These are phyloP conservation scores for Dictyostelium firmibasis DNA, from an alignment of 78 protist species.

Conservation along the genomic window DNA sequence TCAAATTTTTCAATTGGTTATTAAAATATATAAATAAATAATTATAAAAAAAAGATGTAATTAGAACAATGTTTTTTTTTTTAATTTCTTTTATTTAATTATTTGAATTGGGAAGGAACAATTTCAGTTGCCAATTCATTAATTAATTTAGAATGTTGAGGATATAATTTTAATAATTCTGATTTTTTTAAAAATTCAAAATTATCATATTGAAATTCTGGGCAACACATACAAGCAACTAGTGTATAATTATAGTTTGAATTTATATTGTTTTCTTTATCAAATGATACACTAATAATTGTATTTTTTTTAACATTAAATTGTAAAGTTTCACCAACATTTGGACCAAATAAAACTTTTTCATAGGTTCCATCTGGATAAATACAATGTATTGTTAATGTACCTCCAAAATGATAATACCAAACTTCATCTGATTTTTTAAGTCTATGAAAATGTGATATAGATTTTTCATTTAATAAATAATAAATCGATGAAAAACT, in stretches of 20 bases:
- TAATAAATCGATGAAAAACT: neutral
- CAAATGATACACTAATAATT: neutral
- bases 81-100: too few species aligned
- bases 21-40: neutral
- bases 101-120: neutral
- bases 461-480: neutral
- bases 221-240: neutral
- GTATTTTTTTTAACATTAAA: neutral
- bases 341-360: neutral
- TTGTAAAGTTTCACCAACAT: neutral
- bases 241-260: neutral
- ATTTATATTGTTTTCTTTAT: neutral
- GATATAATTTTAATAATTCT: neutral
- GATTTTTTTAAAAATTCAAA: neutral
- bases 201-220: neutral
- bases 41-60: neutral
- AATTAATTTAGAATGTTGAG: neutral
- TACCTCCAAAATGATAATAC: neutral
- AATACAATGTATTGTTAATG: neutral
- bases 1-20: slow-evolving; percentile 20
- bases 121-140: neutral
- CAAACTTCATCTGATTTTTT: neutral
- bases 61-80: too few species aligned
- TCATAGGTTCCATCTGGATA: neutral
- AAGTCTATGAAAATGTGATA: neutral